Evolutionary conservation across 2,329 filamentous ascomycete genomes (phyloP), one percentile per base, ranked within the genome.

Genomic region (Cyphellophora europaea): DNA sequence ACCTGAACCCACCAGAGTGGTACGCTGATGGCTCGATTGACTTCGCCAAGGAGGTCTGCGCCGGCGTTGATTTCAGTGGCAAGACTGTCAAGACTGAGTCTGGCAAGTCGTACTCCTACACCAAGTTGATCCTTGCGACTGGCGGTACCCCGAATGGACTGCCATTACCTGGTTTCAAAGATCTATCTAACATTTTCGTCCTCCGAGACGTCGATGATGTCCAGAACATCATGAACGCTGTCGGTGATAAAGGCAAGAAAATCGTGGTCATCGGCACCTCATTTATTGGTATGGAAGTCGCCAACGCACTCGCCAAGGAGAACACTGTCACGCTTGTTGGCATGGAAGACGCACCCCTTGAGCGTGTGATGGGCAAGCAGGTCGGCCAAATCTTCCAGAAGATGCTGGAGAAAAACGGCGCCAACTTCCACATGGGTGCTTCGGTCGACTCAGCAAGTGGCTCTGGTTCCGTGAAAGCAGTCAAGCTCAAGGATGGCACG

Each of bases 201-300:
- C 71, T 98, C 8, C 77, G 91, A 35, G 79, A 69, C 8, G 67
- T 93, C n/a, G 71, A 79, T 27, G 79, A 96, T 53, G 75, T 79
- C 1, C 76, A 88, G 55, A 71, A 69, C 39, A 95, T 98, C 46
- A 69, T 86, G 16, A 70, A 67, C 1, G 85, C 86, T 5, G 82
- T 93, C 30, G 86, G 86, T 5, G 65, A 73, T 18, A 75, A 84
- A 28, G 77, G 77, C 40, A 95, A 94, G 71, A 95, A 94, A 59
- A 77, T 98, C 47, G 86, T 94, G 30, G 71, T 98, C 11, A 70
- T 98, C 35, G 91, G 91, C 27, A 89, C 82, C 40, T 93, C 86
- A 1, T 98, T 98, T 60, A 98, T 98, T 53, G 91, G 91, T 27
- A 93, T 98, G 83, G 91, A 98, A 60, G 75, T 93, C n/a, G 89